Conservation (phyloP, 148 eudicot species). For the Rhododendron ferrugineum region DNA sequence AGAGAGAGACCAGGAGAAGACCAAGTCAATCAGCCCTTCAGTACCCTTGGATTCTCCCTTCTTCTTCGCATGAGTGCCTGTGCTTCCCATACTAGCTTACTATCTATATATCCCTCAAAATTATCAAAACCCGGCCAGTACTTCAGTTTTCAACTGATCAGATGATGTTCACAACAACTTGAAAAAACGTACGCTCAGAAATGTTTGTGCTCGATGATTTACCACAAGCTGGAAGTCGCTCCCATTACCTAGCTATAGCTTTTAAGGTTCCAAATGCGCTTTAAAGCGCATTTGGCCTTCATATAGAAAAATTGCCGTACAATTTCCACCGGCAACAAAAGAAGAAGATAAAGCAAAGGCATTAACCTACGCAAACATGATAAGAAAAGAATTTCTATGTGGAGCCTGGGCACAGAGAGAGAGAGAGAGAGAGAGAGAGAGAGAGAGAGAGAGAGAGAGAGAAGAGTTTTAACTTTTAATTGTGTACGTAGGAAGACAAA, state of each 20-base stretch:
- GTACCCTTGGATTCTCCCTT: neutral
- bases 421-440: neutral
- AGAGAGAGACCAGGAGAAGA: conserved; percentile 40
- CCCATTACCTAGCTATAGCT: neutral
- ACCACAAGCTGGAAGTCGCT: neutral
- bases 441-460: neutral
- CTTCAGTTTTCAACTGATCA: neutral
- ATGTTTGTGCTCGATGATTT: neutral
- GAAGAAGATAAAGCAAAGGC: neutral
- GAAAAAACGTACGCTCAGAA: neutral
- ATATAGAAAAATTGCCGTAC: neutral
- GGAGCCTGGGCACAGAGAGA: neutral
- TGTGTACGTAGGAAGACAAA: neutral
- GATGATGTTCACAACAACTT: neutral
- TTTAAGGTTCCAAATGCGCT: neutral
- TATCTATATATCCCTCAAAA: neutral
- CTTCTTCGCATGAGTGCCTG: neutral
- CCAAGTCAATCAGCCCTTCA: conserved; percentile 20
- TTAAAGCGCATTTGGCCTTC: neutral
- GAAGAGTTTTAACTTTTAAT: neutral
- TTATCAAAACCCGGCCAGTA: neutral
- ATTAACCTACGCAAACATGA: neutral
- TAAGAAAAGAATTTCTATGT: neutral
- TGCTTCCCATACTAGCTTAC: neutral
- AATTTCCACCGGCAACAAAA: neutral